Conservation (phyloP, 1,284 basidiomycete species). For the Cutaneotrichosporon cutaneum region DNA sequence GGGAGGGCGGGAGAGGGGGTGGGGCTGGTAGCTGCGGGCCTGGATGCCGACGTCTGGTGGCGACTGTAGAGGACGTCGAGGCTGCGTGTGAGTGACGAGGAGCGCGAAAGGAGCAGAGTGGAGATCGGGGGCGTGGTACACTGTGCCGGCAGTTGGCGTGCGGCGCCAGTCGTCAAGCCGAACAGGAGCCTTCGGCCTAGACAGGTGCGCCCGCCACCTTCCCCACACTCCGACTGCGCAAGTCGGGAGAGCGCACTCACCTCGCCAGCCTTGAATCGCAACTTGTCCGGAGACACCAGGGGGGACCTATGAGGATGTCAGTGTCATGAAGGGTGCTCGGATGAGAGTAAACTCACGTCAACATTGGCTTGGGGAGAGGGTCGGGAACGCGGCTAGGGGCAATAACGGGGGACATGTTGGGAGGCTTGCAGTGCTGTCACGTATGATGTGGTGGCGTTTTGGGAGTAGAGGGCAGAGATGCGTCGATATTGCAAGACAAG, state of each 20-base stretch:
- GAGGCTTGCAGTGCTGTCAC: neutral
- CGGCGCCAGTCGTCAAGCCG: neutral
- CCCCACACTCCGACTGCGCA: neutral
- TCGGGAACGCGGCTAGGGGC: neutral
- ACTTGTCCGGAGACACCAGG: neutral
- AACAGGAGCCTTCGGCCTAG: neutral
- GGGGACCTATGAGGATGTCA: neutral
- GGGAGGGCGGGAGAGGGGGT: conserved; percentile 23
- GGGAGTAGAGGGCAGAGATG: neutral
- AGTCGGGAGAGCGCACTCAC: neutral
- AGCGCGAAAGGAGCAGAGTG: neutral
- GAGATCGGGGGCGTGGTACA: neutral
- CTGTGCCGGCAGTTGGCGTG: neutral
- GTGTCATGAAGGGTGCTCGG: neutral
- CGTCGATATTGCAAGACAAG: neutral
- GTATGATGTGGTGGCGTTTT: neutral
- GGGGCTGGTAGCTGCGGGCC: conserved; percentile 10
- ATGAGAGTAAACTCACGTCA: conserved; percentile 4
- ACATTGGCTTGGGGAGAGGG: neutral
- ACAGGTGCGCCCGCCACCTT: neutral
- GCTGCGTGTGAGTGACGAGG: conserved; percentile 5
- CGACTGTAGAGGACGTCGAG: conserved; percentile 4
- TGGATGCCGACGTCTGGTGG: neutral
- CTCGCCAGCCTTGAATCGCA: conserved; percentile 4
- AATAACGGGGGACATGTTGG: conserved; percentile 1